phyloP scores from a whole-genome alignment of 2,329 filamentous ascomycete genomes.

The Penicillium concentricum region DNA sequence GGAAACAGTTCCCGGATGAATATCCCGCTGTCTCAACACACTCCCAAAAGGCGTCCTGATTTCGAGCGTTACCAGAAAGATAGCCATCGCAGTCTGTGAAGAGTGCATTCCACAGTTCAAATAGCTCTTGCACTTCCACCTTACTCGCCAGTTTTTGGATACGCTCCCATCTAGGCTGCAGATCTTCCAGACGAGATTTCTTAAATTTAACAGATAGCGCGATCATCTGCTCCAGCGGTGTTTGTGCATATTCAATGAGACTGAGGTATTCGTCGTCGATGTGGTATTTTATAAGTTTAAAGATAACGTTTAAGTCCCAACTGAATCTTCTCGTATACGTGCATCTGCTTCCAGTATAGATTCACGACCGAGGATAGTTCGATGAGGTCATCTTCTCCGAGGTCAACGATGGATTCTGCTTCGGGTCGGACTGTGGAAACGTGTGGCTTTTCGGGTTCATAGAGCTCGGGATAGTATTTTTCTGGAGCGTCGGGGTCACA shows the following conservation, averaged over 20 bases:
- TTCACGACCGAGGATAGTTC: neutral
- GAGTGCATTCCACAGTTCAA: neutral
- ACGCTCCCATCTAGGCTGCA: neutral
- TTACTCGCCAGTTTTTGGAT: neutral
- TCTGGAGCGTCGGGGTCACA: neutral
- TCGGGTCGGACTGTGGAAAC: neutral
- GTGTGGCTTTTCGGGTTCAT: neutral
- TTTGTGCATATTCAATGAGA: neutral
- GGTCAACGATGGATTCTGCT: neutral
- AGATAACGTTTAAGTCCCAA: neutral
- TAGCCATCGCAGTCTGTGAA: neutral
- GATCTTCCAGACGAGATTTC: neutral
- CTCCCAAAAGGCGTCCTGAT: neutral
- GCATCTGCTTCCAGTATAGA: neutral
- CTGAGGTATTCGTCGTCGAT: neutral
- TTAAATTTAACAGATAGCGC: neutral
- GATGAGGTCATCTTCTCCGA: neutral
- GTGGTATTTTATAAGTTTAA: neutral
- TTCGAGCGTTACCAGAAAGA: neutral
- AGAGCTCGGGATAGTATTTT: neutral
- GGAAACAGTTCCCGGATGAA: neutral
- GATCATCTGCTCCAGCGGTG: neutral
- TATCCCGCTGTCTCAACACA: neutral
- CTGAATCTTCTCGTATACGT: neutral
- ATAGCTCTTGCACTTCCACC: neutral